These are phyloP conservation scores for Stagonosporopsis chrysanthemi DNA, from an alignment of 2,329 filamentous ascomycete genomes.

Conservation along the genomic window DNA sequence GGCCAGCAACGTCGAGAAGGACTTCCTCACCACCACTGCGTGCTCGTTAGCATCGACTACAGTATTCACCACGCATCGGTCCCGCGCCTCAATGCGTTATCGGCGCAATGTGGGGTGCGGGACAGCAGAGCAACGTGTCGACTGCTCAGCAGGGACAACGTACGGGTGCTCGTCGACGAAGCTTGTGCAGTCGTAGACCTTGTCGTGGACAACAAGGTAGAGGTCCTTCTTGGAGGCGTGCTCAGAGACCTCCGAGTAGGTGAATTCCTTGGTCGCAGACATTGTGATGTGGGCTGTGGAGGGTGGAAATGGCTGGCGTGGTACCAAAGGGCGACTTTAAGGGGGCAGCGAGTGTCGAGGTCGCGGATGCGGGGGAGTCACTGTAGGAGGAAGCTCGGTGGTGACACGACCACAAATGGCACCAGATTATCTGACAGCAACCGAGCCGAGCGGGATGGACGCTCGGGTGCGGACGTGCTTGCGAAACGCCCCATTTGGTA, in stretches of 20 bases:
- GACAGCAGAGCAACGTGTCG: neutral
- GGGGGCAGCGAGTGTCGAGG: constrained; percentile 3
- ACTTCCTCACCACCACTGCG: constrained; percentile 96
- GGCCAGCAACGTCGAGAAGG: constrained; percentile 91
- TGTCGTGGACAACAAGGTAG: constrained; percentile 91
- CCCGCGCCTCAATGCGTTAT: neutral
- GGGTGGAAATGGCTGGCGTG: constrained; percentile 2
- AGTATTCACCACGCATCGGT: neutral
- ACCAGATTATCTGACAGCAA: constrained; percentile 15
- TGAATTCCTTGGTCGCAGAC: constrained; percentile 49
- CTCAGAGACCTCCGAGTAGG: constrained; percentile 52
- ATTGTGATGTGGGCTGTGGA: constrained; percentile 31
- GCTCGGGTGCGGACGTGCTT: constrained; percentile 12
- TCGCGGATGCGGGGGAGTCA: constrained; percentile 3
- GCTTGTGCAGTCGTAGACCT: constrained; percentile 87
- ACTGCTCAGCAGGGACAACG: constrained; percentile 44
- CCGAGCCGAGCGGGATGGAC: constrained; percentile 23
- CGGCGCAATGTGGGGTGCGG: neutral
- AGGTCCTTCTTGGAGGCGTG: constrained; percentile 80
- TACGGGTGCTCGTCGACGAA: constrained; percentile 98
- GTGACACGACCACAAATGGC: neutral
- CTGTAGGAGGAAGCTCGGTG: constrained; percentile 23
- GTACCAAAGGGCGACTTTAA: neutral
- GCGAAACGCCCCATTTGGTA: neutral
- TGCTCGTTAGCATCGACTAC: neutral